A percentile compares a stretch with the other conserved stretches of the same genome.
Evolutionary conservation across 2,329 filamentous ascomycete genomes (phyloP).

Genomic region (Neonectria magnoliae): DNA sequence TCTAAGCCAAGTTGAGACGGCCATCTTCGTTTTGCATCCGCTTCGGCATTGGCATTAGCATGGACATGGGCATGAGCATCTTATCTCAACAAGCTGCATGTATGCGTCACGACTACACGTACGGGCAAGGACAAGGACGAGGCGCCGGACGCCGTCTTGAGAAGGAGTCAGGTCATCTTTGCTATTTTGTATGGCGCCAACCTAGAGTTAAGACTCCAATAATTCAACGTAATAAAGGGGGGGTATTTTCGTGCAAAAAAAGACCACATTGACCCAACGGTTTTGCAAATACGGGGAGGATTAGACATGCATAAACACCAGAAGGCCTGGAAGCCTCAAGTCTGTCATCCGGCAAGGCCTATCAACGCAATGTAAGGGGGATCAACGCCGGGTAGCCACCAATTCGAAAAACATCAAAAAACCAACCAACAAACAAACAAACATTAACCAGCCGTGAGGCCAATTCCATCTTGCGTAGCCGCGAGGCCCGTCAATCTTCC

Average conservation of each 20-base stretch:
- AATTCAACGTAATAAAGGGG: conserved; percentile 28
- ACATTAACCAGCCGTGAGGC: conserved; percentile 41
- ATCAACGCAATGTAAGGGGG: conserved; percentile 17
- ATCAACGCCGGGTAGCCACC: conserved; percentile 39
- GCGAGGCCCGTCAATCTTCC: conserved; percentile 45
- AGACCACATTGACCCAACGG: conserved; percentile 31
- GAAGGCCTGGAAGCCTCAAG: conserved; percentile 12
- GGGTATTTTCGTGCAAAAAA: conserved; percentile 39
- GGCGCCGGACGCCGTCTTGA: conserved; percentile 17
- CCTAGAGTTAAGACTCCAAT: conserved; percentile 30
- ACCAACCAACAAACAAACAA: conserved; percentile 32
- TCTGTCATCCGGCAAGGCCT: conserved; percentile 7
- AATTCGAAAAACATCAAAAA: conserved; percentile 20
- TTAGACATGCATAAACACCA: conserved; percentile 13
- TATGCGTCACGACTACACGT: conserved; percentile 8
- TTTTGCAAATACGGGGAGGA: conserved; percentile 1
- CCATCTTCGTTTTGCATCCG: not conserved
- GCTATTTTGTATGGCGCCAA: conserved; percentile 25
- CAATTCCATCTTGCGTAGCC: conserved; percentile 45
- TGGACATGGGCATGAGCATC: not conserved
- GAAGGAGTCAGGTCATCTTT: conserved; percentile 21
- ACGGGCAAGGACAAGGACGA: not conserved
- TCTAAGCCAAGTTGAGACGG: conserved; percentile 11
- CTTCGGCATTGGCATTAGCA: not conserved
- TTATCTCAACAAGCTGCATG: conserved; percentile 2